Base-by-base conservation (phyloP, 768 basidiomycete species). In the Wakefieldia striispora region DNA sequence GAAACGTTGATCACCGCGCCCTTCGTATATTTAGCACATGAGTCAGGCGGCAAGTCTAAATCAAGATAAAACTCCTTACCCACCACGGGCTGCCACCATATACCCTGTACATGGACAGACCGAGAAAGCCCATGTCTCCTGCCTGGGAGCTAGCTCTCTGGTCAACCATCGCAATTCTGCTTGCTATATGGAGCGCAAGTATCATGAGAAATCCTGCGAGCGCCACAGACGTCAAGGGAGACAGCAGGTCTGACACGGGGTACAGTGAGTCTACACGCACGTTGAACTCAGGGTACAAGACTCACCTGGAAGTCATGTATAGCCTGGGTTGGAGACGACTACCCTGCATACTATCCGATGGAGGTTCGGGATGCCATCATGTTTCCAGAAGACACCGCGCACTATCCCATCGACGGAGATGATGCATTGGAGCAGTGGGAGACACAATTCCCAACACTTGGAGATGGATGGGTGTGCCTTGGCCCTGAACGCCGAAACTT, bases 401-500 rank as follows among this genome's bases (percentile, higher is more conserved):
- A 56, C 49, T 63, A 65, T 43, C 54, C 57, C 19, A 63, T 63
- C 49, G 47, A 57, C 20, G 62, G 62, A 7, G 50, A 54, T 6
- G 63, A 63, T 36, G 60, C 54, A 35, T 5, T 38, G 20, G 36
- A 45, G 19, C 54, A 63, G 21, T 63, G 62, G 62, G 34, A 54
- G 19, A 51, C 62, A 26, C 62, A 65, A 26, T 49, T 62, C n/a
- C 62, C 62, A 12, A 56, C 43, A 0, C 7, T 33, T 14, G 55
- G 62, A 1, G 17, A 45, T 40, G 62, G 62, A 1, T 62, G 60
- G 60, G 63, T 63, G 13, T 65, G 51, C 41, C 47, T 63, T 21
- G 64, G 61, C 33, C 64, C 63, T 13, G 41, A 66, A 43, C 51
- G 51, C 11, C 72, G 70, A 39, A 55, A 59, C 1, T 70, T 71